A percentile compares a stretch with the other conserved stretches of the same genome.
These are phyloP conservation scores for Pythium utonaiense DNA, from an alignment of 352 stramenopile species.

Conservation along the genomic window DNA sequence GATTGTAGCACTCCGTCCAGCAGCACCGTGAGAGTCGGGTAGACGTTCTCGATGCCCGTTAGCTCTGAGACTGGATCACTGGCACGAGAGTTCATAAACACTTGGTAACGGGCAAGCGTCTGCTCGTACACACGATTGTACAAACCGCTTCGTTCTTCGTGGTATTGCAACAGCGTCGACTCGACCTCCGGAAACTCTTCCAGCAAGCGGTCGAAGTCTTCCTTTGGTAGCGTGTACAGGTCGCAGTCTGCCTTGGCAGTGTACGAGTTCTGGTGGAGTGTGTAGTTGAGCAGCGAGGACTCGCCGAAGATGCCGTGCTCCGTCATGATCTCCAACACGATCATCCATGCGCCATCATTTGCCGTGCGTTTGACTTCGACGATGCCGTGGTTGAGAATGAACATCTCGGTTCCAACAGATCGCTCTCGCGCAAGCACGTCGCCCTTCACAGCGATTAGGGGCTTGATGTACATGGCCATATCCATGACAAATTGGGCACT, in stretches of 20 bases:
- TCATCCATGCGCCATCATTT: constrained; percentile 51
- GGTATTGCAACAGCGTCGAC: constrained; percentile 50
- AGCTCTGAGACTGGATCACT: constrained; percentile 54
- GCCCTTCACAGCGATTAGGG: constrained; percentile 61
- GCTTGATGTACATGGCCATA: constrained; percentile 86
- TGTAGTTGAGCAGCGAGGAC: constrained; percentile 68
- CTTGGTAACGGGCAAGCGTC: constrained; percentile 58
- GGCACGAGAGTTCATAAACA: constrained; percentile 53
- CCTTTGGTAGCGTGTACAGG: constrained; percentile 72
- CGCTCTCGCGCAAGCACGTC: constrained; percentile 60
- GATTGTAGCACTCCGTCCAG: constrained; percentile 56
- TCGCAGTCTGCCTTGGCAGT: constrained; percentile 67
- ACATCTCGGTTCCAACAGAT: constrained; percentile 77
- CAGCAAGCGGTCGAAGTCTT: constrained; percentile 77
- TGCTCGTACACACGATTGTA: constrained; percentile 73
- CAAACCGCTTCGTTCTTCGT: constrained; percentile 51
- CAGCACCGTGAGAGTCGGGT: constrained; percentile 60
- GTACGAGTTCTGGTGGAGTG: constrained; percentile 73
- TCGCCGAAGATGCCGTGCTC: constrained; percentile 69
- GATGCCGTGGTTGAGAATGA: constrained; percentile 73
- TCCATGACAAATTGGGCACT: constrained; percentile 81
- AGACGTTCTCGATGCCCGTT: constrained; percentile 60
- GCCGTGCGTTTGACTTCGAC: constrained; percentile 65
- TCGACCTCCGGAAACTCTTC: constrained; percentile 79
- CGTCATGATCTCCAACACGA: constrained; percentile 73